These are phyloP conservation scores for Hippophae rhamnoides DNA, from an alignment of 306 rosid species.

Conservation along the genomic window DNA sequence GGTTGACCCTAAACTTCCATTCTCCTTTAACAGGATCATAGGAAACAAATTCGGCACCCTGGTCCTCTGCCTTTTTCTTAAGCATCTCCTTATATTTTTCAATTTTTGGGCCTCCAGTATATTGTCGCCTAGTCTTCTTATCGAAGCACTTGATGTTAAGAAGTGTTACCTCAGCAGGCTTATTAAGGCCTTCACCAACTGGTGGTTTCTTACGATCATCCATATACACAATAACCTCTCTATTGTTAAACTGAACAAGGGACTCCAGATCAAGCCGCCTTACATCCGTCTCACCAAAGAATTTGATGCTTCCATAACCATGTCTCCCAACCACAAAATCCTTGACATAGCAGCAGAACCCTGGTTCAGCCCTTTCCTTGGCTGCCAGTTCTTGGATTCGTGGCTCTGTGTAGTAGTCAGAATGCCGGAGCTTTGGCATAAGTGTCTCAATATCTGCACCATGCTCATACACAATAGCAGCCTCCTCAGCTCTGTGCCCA, in stretches of 20 bases:
- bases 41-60: constrained; percentile 82
- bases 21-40: constrained; percentile 71
- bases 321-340: constrained; percentile 88
- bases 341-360: constrained; percentile 76
- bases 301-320: constrained; percentile 83
- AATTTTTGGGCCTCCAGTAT: constrained; percentile 61
- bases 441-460: constrained; percentile 94
- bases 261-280: constrained; percentile 85
- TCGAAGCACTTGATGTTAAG: constrained; percentile 82
- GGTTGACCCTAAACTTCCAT: constrained; percentile 86
- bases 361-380: constrained; percentile 91
- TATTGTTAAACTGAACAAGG: constrained; percentile 74
- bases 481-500: constrained; percentile 98
- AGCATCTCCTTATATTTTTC: constrained; percentile 87
- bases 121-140: constrained; percentile 63
- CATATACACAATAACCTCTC: constrained; percentile 89
- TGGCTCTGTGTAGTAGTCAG: constrained; percentile 90
- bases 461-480: constrained; percentile 92
- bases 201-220: constrained; percentile 92
- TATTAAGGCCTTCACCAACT: constrained; percentile 93
- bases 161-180: constrained; percentile 92
- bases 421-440: constrained; percentile 85
- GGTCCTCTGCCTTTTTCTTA: constrained; percentile 84
- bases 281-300: constrained; percentile 86
- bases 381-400: constrained; percentile 89